phyloP scores from a whole-genome alignment of 2,329 filamentous ascomycete species.

The Alternaria angustiovoidea region DNA sequence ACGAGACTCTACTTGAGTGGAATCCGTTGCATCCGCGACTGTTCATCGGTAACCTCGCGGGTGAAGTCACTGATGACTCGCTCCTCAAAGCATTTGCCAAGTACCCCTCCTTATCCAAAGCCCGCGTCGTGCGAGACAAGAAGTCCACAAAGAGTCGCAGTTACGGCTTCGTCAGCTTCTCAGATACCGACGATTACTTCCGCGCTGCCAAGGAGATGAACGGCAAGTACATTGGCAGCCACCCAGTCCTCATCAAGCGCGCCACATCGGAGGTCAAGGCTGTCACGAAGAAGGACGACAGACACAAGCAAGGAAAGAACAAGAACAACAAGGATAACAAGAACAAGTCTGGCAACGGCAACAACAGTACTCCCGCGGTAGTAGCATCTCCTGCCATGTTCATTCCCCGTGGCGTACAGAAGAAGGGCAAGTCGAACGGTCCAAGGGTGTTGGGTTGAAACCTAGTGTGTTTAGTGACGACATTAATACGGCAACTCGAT shows the following conservation, averaged over 20 bases:
- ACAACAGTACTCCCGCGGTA: constrained; percentile 20
- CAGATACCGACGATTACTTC: constrained; percentile 95
- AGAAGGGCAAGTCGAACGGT: constrained; percentile 42
- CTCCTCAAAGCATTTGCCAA: constrained; percentile 91
- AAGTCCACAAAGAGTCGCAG: constrained; percentile 95
- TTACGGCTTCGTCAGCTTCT: constrained; percentile 96
- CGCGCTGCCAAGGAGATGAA: constrained; percentile 97
- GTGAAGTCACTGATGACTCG: constrained; percentile 96
- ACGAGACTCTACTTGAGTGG: constrained; percentile 90
- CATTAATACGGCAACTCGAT: neutral
- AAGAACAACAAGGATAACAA: constrained; percentile 60
- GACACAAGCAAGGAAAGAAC: constrained; percentile 51
- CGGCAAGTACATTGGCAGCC: constrained; percentile 98
- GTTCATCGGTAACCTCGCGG: constrained; percentile 95
- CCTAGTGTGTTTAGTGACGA: neutral
- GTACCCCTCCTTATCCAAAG: constrained; percentile 89
- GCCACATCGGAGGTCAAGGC: constrained; percentile 92
- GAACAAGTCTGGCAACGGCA: constrained; percentile 20
- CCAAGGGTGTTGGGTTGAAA: constrained; percentile 42
- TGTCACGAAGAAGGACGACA: constrained; percentile 62
- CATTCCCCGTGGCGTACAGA: constrained; percentile 40
- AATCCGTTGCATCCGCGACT: constrained; percentile 92
- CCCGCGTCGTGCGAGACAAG: constrained; percentile 93
- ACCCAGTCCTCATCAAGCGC: constrained; percentile 86
- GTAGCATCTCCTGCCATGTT: constrained; percentile 32